Conservation (phyloP, 805 yeast genomes). For the Candida mattraensis region DNA sequence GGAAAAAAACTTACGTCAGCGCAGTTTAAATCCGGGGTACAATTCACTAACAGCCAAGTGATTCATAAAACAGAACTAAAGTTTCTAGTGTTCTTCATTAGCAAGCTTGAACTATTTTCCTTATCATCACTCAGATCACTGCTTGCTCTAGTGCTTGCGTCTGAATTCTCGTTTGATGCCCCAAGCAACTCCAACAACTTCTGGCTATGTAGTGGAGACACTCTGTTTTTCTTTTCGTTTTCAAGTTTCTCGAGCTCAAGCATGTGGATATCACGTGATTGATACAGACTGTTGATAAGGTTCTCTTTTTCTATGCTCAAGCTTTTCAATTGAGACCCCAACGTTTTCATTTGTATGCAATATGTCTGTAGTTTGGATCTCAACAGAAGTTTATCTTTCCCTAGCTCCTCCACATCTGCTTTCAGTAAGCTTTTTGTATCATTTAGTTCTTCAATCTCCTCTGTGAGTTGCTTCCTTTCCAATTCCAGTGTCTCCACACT, state of each 20-base stretch:
- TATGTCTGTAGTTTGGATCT: conserved; percentile 5
- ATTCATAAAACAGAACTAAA: conserved; percentile 1
- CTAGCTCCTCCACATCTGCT: conserved; percentile 2
- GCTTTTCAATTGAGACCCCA: conserved; percentile 8
- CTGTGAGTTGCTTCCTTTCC: background rate
- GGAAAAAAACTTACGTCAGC: too few species aligned
- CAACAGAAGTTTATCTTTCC: conserved; percentile 5
- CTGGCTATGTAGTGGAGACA: conserved; percentile 2
- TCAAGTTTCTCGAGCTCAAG: conserved; percentile 1
- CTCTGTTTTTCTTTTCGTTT: background rate
- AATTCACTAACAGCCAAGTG: too few species aligned
- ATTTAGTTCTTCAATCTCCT: conserved; percentile 4
- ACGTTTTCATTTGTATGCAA: conserved; percentile 5
- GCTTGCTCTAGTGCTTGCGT: background rate
- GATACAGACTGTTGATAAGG: conserved; percentile 11
- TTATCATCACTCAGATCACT: conserved; percentile 7
- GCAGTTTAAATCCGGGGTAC: too few species aligned
- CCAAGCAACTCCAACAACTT: conserved; percentile 10
- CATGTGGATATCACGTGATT: background rate
- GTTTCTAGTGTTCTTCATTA: background rate
- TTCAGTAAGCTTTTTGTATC: too few species aligned
- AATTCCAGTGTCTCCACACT: background rate
- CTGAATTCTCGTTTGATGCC: background rate
- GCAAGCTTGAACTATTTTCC: conserved; percentile 1
- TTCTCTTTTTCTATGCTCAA: conserved; percentile 11